These are phyloP conservation scores for Phanerodontia chrysosporium DNA, from an alignment of 768 basidiomycete species.

Conservation along the genomic window DNA sequence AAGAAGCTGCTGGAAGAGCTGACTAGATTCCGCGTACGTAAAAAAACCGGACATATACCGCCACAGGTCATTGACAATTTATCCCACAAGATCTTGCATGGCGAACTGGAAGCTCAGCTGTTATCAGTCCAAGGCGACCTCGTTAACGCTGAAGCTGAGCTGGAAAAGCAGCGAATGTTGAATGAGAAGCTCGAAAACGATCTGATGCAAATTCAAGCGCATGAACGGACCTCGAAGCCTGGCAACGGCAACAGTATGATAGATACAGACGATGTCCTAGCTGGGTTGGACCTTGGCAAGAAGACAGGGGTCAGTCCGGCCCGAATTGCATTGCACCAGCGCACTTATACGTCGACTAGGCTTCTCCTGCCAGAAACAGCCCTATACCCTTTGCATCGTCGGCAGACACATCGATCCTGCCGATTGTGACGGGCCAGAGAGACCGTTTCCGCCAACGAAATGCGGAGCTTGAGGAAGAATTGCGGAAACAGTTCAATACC, in stretches of 20 bases:
- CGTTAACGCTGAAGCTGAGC: slow-evolving; percentile 52
- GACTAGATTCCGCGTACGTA: slow-evolving; percentile 78
- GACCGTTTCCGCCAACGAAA: slow-evolving; percentile 98
- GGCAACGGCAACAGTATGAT: slow-evolving; percentile 20
- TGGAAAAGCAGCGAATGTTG: slow-evolving; percentile 72
- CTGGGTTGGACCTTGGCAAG: slow-evolving; percentile 69
- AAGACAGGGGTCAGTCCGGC: slow-evolving; percentile 37
- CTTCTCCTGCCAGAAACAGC: slow-evolving; percentile 40
- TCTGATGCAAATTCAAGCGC: slow-evolving; percentile 74
- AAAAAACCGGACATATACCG: too few relatives aligned
- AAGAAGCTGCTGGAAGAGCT: slow-evolving; percentile 88
- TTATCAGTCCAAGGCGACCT: slow-evolving; percentile 55
- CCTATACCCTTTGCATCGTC: slow-evolving; percentile 70
- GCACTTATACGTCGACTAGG: slow-evolving; percentile 11
- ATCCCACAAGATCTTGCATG: slow-evolving; percentile 63
- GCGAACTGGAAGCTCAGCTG: slow-evolving; percentile 73
- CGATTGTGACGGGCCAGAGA: slow-evolving; percentile 95
- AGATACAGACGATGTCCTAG: slow-evolving; percentile 50
- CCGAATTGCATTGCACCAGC: background rate
- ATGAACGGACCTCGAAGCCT: slow-evolving; percentile 32
- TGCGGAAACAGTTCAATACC: slow-evolving; percentile 90
- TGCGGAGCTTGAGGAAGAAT: slow-evolving; percentile 96
- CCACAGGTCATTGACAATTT: background rate
- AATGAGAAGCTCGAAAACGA: slow-evolving; percentile 94
- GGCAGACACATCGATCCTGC: slow-evolving; percentile 93